A percentile compares a stretch with the other conserved stretches of the same genome.
phyloP scores from a whole-genome alignment of 257 asterid genomes.

The Lycium ferocissimum region DNA sequence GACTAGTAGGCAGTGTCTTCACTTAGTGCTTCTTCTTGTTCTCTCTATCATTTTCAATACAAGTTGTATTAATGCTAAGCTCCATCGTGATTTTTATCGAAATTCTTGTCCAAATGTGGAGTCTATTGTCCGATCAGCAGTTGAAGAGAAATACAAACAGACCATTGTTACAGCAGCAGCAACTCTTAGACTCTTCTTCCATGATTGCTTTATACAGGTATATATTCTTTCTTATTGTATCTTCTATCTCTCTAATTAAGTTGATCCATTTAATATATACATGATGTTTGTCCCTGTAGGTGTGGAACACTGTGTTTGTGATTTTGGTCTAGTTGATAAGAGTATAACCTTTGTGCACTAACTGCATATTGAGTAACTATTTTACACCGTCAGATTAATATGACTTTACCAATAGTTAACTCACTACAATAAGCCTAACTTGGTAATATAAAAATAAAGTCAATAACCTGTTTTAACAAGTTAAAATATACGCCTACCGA shows the following conservation, averaged over 20 bases:
- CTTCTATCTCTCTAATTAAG: neutral
- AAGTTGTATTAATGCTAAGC: constrained; percentile 38
- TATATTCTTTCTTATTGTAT: neutral
- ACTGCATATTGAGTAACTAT: no score
- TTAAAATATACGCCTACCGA: no score
- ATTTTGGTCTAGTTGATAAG: no score
- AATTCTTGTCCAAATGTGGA: constrained; percentile 71
- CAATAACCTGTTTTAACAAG: no score
- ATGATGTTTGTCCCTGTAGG: no score
- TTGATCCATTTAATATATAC: neutral
- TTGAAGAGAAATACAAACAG: constrained; percentile 63
- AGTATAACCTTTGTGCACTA: no score
- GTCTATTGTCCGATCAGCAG: constrained; percentile 70
- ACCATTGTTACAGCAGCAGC: constrained; percentile 84
- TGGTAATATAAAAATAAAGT: no score
- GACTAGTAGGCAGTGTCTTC: neutral
- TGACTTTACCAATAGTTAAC: no score
- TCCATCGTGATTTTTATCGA: constrained; percentile 59
- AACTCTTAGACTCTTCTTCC: constrained; percentile 87
- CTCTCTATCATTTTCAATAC: constrained; percentile 36
- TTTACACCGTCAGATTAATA: no score
- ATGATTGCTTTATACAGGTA: constrained; percentile 80
- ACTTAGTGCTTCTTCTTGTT: constrained; percentile 29
- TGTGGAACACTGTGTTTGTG: no score
- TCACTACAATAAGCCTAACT: no score